Base-by-base conservation (phyloP, 2,329 filamentous ascomycete species). In the Verruconis gallopava region DNA sequence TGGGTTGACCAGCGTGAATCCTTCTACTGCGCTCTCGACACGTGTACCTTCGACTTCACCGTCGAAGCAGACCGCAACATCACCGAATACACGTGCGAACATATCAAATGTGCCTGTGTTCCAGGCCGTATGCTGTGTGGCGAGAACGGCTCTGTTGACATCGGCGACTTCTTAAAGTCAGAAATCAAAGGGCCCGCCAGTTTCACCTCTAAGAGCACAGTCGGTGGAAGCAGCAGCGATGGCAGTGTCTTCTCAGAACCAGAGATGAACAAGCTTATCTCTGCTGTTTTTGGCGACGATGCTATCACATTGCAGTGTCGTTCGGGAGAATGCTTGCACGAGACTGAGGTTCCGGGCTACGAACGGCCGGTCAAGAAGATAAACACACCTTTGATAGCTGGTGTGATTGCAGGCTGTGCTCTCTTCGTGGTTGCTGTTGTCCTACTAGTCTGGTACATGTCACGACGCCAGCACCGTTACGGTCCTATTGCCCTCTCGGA, bases 1-100 rank as follows among this genome's bases (percentile, higher is more conserved):
- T 98, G 91, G 89, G 85, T 98, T 37, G 88, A 93, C 52, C 75
- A 89, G 51, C 71, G 75, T 48, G 91, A 98, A 63, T 96, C 91
- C 1, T 98, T 98, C 68, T 98, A 93, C 62, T 98, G 93, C 65
- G 79, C 81, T 48, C 69, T 98, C 45, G 77, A 85, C 53, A 80
- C 79, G 13, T 98, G 91, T 65, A 63, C 74, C 13, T 91, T 84
- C 53, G 72, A 64, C 39, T 76, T 81, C 57, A 72, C 82, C 44
- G 79, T 79, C 46, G 72, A 75, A 42, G 72, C 79, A 22, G 66
- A 73, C 40, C 73, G 75, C 52, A 98, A 98, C 62, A 78, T 73
- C 43, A 96, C 89, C 2, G 73, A 71, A 39, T 96, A 96, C 64
- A 73, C 75, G 49, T 98, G 91, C 62, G 72, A 89, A 34, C 77